Percentiles rank a stretch among this genome's conserved stretches.
phyloP scores from a whole-genome alignment of 1,284 basidiomycete species.

The Tetrapyrgos nigripes region DNA sequence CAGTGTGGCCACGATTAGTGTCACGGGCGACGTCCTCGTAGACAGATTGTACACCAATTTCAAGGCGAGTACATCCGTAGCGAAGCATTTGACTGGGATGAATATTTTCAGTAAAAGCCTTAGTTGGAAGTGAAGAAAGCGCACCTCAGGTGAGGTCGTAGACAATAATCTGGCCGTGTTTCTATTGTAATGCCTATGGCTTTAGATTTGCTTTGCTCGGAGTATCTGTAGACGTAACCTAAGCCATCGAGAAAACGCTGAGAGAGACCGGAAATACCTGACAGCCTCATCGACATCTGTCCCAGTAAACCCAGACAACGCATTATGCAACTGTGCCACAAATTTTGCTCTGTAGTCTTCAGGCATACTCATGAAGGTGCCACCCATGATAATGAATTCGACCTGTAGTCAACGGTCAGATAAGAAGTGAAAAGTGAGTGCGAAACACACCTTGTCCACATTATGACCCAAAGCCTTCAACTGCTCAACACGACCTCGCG shows the following conservation, averaged over 20 bases:
- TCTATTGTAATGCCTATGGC: conserved; percentile 99
- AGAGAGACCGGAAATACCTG: conserved; percentile 48
- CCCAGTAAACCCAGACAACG: conserved; percentile 94
- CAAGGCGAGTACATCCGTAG: conserved; percentile 97
- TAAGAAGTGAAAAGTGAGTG: neutral
- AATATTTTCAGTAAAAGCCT: conserved; percentile 1
- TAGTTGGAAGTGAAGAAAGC: conserved; percentile 13
- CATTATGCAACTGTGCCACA: conserved; percentile 96
- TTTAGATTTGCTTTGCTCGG: conserved; percentile 97
- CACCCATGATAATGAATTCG: conserved; percentile 99
- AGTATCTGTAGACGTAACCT: conserved; percentile 63
- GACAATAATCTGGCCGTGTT: conserved; percentile 97
- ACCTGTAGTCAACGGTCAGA: conserved; percentile 57
- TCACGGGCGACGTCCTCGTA: conserved; percentile 99
- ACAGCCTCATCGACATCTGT: conserved; percentile 98
- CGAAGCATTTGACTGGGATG: conserved; percentile 91
- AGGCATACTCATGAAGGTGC: conserved; percentile 99
- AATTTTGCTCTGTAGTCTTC: conserved; percentile 96
- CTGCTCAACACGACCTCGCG: conserved; percentile 93
- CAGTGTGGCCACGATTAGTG: conserved; percentile 98
- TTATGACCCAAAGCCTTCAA: conserved; percentile 93
- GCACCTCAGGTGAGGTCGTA: conserved; percentile 93
- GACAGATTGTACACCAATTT: conserved; percentile 98
- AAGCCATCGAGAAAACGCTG: conserved; percentile 2
- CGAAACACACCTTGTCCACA: conserved; percentile 85